Evolutionary conservation across 192 early-diverging fungal genomes (phyloP), one percentile per base, ranked within the genome.

Genomic region (Umbelopsis vinacea): DNA sequence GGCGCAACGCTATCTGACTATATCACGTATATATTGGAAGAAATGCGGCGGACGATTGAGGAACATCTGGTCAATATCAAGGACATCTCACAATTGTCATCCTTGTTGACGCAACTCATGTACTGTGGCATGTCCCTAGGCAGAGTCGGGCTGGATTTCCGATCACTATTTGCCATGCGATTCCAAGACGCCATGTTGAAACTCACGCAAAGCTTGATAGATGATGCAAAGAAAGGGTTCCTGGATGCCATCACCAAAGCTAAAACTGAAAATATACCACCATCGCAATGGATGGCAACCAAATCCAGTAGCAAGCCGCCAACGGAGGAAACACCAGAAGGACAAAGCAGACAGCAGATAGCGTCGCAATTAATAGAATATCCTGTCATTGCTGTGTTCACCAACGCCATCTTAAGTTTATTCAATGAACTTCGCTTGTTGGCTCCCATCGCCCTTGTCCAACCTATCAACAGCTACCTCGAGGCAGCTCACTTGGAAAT

Each of bases 81-180:
- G 17, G 90, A 92, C 52, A 88, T 86, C 1, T 82, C 89, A 14
- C 76, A 82, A 3, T 67, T 92, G 26, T 82, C 84, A 0, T 91
- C 90, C 0, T 68, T 94, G 26, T 72, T 89, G 52, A 90, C 90
- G 3, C 92, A 95, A 60, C 81, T 90, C 14, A 92, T 93, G 87
- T 95, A 95, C 70, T 92, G 88, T 73, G 92, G 93, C 37, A 84
- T 93, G 81, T 92, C 91, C 15, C 81, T 95, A 67, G 91, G 90
- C 33, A 78, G 92, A 24, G 87, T 93, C 46, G 94, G 94, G 3
- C 76, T 91, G 23, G 94, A 95, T 76, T 90, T 94, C 66, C 82
- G 94, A 35, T 84, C 80, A 6, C 52, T 90, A 10, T 81, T 91
- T 40, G 85, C 83, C 15, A 70, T 74, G 5, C 67, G 83, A 33